Evolutionary conservation across 225 moss, liverwort and hornwort genomes (phyloP), one percentile per base, ranked within the genome.

Genomic region (Marchantia paleacea): DNA sequence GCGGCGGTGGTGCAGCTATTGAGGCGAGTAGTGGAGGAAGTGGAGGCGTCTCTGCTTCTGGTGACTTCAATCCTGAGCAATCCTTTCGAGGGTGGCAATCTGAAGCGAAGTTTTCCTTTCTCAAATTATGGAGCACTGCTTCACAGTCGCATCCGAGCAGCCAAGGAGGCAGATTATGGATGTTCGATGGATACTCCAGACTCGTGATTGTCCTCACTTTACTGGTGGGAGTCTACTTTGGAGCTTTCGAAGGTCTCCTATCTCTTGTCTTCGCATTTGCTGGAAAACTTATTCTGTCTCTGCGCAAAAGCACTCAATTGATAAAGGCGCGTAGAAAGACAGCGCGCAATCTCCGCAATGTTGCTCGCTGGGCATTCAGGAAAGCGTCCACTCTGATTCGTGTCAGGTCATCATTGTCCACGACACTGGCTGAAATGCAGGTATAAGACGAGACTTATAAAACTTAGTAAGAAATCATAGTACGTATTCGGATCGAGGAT

Each of bases 161-260:
- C 24, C 12, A 7, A 11, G 73, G 12, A 0, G 22, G 13, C 9
- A 76, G 19, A 30, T 80, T 73, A 53, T 77, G 49, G 30, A 31
- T 26, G 49, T 24, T 73, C 80, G 82, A 82, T 57, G 39, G 77
- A 24, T 82, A 82, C 77, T 72, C 65, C 3, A 82, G 65, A 49
- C 57, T 72, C 62, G 28, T 55, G n/a, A 10, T 83, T 66, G 62
- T 82, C 19, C 72, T 86, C 6, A 78, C 85, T 55, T 22, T 83
- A 31, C 18, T 80, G 55, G 73, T 83, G 55, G 85, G 80, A 73
- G 52, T 68, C 65, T 83, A 86, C 53, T 80, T 79, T 54, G 85
- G 85, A 65, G 60, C 82, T 30, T 55, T 80, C 12, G 82, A 86
- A 78, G 82, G 82, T 52, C 24, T 86, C 7, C 16, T 86, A 26